Conservation (phyloP, 768 basidiomycete genomes). For the Porpolomopsis calyptriformis region DNA sequence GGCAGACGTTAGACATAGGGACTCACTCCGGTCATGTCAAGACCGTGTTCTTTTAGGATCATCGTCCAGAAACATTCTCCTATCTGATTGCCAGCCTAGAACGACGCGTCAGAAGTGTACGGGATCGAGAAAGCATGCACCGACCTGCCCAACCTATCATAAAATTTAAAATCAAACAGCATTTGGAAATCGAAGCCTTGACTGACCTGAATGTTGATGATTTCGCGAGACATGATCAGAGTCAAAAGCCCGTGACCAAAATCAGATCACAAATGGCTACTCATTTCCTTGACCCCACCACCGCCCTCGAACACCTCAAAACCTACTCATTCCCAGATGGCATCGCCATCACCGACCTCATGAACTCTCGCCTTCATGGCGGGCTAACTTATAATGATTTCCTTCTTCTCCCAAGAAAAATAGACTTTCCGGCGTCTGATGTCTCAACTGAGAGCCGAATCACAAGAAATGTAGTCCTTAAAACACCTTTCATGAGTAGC, state of each 20-base stretch:
- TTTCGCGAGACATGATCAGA: slow-evolving; percentile 56
- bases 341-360: slow-evolving; percentile 72
- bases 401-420: slow-evolving; percentile 87
- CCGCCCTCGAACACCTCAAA: slow-evolving; percentile 68
- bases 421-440: slow-evolving; percentile 78
- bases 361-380: slow-evolving; percentile 76
- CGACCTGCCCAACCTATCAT: slow-evolving; percentile 64
- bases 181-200: neutral
- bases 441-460: slow-evolving; percentile 79
- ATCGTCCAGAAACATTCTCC: slow-evolving; percentile 86
- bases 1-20: slow-evolving; percentile 8
- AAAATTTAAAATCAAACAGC: slow-evolving; percentile 6
- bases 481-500: slow-evolving; percentile 93
- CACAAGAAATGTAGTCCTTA: slow-evolving; percentile 83
- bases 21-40: slow-evolving; percentile 60
- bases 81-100: slow-evolving; percentile 63
- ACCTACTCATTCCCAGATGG: slow-evolving; percentile 70
- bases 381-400: slow-evolving; percentile 99
- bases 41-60: slow-evolving; percentile 78
- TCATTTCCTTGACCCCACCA: slow-evolving; percentile 62
- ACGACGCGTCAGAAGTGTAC: slow-evolving; percentile 7
- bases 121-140: slow-evolving; percentile 17
- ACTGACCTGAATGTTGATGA: slow-evolving; percentile 66
- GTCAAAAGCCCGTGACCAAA: neutral
- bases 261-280: no score